phyloP scores from a whole-genome alignment of 2,329 filamentous ascomycete species.

The Davidsoniella australis region DNA sequence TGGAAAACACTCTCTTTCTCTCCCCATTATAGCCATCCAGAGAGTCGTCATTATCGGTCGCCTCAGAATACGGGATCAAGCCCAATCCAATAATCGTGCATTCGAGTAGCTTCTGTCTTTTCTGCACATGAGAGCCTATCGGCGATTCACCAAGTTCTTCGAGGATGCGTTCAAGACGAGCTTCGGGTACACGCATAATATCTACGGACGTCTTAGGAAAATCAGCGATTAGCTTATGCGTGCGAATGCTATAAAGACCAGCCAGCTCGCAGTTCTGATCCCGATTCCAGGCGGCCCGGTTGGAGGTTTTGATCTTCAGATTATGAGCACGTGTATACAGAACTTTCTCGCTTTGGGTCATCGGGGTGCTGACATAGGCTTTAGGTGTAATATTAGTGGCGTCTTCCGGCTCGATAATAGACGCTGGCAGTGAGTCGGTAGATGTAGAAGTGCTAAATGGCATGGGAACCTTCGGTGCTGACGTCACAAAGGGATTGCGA shows the following conservation, averaged over 20 bases:
- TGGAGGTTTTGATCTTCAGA: constrained; percentile 8
- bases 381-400: not conserved
- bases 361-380: not conserved
- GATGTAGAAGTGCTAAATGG: no score
- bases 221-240: not conserved
- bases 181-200: not conserved
- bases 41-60: not conserved
- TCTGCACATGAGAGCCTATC: not conserved
- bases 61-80: not conserved
- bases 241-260: constrained; percentile 3
- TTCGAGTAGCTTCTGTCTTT: constrained; percentile 1
- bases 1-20: no score
- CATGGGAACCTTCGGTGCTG: no score
- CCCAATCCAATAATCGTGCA: constrained; percentile 2
- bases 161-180: not conserved
- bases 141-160: not conserved
- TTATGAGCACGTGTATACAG: not conserved
- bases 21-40: no score
- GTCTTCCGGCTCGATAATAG: not conserved
- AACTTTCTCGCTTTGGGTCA: not conserved
- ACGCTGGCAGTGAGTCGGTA: no score
- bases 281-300: constrained; percentile 4
- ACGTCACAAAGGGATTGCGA: no score
- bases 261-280: constrained; percentile 4
- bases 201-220: not conserved